These are phyloP conservation scores for Pseudoscleropodium purum DNA, from an alignment of 225 moss, liverwort and hornwort genomes.

Conservation along the genomic window DNA sequence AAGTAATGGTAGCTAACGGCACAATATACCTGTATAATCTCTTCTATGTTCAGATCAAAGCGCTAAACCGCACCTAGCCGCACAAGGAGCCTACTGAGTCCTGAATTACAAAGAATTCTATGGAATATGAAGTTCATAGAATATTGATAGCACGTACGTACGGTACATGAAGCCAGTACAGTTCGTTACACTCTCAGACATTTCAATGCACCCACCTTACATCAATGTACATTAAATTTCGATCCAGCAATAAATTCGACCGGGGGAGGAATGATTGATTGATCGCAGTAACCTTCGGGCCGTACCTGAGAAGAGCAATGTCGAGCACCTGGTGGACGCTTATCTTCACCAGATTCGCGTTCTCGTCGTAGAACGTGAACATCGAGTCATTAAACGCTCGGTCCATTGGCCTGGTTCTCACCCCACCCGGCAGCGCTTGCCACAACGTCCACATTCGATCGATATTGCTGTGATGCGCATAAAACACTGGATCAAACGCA, in stretches of 20 bases:
- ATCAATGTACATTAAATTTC: neutral
- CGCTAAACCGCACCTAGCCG: neutral
- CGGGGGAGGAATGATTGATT: too few relatives aligned
- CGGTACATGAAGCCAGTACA: neutral
- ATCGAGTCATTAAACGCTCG: conserved; percentile 11
- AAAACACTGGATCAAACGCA: neutral
- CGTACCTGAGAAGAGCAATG: neutral
- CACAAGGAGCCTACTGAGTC: neutral
- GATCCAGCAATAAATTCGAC: neutral
- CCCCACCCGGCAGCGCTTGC: neutral
- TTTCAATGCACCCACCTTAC: neutral
- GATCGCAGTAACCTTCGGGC: too few relatives aligned
- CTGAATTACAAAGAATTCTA: too few relatives aligned
- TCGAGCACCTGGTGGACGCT: conserved; percentile 4
- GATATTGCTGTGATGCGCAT: neutral
- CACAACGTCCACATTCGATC: conserved; percentile 5
- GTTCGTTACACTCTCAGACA: neutral
- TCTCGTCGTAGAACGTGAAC: conserved; percentile 35
- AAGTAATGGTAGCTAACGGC: neutral
- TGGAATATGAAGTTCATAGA: neutral
- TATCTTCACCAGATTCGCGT: conserved; percentile 13
- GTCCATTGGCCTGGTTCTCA: neutral
- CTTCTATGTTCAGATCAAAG: neutral
- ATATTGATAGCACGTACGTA: neutral
- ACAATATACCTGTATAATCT: neutral